phyloP scores from a whole-genome alignment of 768 basidiomycete genomes.

The Exidia glandulosa region DNA sequence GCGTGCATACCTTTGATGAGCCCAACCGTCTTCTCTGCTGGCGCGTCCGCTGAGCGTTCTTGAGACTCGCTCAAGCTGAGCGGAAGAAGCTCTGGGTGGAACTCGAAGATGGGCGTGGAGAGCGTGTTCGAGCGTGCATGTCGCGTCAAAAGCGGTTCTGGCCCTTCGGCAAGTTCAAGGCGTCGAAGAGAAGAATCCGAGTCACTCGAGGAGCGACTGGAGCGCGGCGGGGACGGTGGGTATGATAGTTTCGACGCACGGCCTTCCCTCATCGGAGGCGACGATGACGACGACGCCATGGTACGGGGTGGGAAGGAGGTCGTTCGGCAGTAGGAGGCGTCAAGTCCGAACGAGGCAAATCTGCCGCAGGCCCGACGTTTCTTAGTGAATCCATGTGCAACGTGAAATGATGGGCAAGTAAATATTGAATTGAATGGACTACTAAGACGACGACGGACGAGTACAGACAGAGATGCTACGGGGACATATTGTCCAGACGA shows the following conservation, averaged over 20 bases:
- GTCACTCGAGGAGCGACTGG: constrained; percentile 23
- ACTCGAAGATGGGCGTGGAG: constrained; percentile 53
- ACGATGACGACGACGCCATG: neutral
- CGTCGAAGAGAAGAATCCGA: constrained; percentile 63
- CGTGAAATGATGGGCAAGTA: too few species aligned
- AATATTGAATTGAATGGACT: too few species aligned
- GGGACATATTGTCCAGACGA: too few species aligned
- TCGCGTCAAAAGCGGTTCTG: constrained; percentile 21
- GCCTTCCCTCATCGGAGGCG: neutral
- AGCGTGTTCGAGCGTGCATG: constrained; percentile 54
- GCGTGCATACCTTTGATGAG: constrained; percentile 55
- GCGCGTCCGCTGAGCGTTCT: constrained; percentile 28
- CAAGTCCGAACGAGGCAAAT: too few species aligned
- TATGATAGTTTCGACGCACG: neutral
- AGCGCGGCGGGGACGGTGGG: constrained; percentile 11
- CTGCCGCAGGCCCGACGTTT: too few species aligned
- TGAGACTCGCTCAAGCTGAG: constrained; percentile 66
- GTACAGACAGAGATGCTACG: too few species aligned
- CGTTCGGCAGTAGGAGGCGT: too few species aligned
- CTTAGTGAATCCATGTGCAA: too few species aligned
- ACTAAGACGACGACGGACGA: too few species aligned
- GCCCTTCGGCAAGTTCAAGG: constrained; percentile 65
- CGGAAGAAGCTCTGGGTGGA: constrained; percentile 66
- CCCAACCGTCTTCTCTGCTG: constrained; percentile 60
- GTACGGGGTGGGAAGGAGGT: too few species aligned